Evolutionary conservation across 257 asterid species (phyloP).

Genomic region (Jacaranda mimosifolia): DNA sequence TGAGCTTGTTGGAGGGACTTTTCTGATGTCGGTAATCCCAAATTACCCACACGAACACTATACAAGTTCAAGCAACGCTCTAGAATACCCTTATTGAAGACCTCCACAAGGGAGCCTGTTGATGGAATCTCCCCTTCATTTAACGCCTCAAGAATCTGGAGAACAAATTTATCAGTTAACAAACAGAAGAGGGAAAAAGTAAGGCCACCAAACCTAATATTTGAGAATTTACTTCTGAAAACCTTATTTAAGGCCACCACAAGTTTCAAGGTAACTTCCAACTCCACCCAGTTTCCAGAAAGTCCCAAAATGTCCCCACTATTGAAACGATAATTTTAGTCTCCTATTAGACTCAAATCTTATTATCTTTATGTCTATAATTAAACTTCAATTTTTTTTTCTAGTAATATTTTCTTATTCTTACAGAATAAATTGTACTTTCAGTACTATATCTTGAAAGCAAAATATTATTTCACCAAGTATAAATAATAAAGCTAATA

Average conservation of each 20-base stretch:
- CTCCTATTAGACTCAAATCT: slow-evolving; percentile 2
- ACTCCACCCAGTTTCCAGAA: not conserved
- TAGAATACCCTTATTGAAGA: slow-evolving; percentile 85
- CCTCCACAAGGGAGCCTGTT: slow-evolving; percentile 96
- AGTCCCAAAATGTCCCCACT: not conserved
- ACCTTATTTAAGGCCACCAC: not conserved
- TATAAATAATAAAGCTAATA: not conserved
- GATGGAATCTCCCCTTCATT: slow-evolving; percentile 99
- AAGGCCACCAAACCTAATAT: not conserved
- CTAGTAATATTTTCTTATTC: not conserved
- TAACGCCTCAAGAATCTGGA: slow-evolving; percentile 94
- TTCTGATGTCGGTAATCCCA: slow-evolving; percentile 69
- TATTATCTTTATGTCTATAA: not conserved
- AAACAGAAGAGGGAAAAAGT: slow-evolving; percentile 15
- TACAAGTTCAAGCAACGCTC: slow-evolving; percentile 82
- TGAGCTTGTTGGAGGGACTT: slow-evolving; percentile 71
- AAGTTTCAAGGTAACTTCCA: not conserved
- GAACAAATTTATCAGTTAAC: slow-evolving; percentile 29
- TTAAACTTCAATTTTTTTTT: not conserved
- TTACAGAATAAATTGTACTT: not conserved
- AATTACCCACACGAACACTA: slow-evolving; percentile 55
- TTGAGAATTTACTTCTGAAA: not conserved
- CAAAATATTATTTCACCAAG: slow-evolving; percentile 7
- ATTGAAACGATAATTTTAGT: not conserved
- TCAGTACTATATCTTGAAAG: not conserved